Conservation (phyloP, 1,284 basidiomycete genomes). For the Cryptococcus sp. region DNA sequence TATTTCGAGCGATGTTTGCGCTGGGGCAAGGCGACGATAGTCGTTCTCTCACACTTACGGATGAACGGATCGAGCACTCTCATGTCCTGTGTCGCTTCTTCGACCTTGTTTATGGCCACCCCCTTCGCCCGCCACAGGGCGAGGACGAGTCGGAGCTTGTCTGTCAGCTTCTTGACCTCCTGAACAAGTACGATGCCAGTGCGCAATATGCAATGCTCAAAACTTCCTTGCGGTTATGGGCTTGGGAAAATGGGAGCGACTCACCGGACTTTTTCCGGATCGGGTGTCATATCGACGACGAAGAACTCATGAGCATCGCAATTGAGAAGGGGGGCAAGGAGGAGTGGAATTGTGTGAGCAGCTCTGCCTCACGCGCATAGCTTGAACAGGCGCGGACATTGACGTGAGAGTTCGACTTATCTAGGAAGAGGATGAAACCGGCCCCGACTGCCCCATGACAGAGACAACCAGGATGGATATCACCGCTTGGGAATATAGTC, state of each 20-base stretch:
- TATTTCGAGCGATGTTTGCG: not conserved
- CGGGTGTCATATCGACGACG: not conserved
- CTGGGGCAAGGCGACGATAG: too few relatives aligned
- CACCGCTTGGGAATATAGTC: not conserved
- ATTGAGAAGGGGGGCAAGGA: too few relatives aligned
- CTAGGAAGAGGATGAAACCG: not conserved
- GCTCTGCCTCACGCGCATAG: not conserved
- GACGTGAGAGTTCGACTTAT: not conserved
- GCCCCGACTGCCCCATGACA: not conserved
- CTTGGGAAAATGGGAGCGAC: not conserved
- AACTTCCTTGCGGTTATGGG: not conserved
- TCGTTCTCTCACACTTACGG: not conserved
- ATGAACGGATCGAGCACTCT: too few relatives aligned
- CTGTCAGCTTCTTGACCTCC: not conserved
- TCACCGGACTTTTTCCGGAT: not conserved
- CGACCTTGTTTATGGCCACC: not conserved
- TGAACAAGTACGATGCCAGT: not conserved
- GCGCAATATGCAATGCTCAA: not conserved
- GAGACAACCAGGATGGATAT: not conserved
- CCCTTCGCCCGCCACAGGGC: too few relatives aligned
- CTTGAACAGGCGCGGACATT: not conserved
- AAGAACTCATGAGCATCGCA: not conserved
- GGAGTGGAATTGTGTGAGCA: not conserved
- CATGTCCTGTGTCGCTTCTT: not conserved
- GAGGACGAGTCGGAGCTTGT: not conserved